Conservation (phyloP, 164 flowering plant species). For the Platanus orientalis region DNA sequence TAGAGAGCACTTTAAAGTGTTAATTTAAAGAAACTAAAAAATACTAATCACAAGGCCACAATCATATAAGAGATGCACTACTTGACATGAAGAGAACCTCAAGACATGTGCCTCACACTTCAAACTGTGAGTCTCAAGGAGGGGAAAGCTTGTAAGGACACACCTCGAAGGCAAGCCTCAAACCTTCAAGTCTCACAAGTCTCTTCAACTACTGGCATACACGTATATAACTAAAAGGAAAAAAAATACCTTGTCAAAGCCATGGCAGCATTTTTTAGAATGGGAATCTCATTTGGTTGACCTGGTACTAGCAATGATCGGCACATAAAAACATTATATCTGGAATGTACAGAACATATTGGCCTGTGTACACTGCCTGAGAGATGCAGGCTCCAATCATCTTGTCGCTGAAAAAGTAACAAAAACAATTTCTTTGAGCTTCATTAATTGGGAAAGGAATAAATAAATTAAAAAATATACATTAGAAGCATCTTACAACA, state of each 20-base stretch:
- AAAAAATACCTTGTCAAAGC: constrained; percentile 46
- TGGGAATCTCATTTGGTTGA: constrained; percentile 31
- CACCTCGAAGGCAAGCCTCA: not conserved
- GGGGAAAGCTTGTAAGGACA: not conserved
- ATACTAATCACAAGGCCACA: too few species aligned
- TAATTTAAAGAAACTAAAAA: too few species aligned
- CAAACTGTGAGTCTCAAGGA: not conserved
- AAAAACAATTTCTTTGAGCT: not conserved
- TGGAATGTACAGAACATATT: constrained; percentile 23
- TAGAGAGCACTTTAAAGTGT: too few species aligned
- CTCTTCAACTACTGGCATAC: not conserved
- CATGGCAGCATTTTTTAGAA: constrained; percentile 37
- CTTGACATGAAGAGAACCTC: too few species aligned
- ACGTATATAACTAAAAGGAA: not conserved
- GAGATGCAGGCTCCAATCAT: constrained; percentile 39
- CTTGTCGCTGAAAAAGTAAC: constrained; percentile 33
- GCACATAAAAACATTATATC: constrained; percentile 40
- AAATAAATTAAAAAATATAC: not conserved
- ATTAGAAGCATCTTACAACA: not conserved
- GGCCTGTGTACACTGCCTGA: constrained; percentile 28
- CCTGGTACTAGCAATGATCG: constrained; percentile 43
- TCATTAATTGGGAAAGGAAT: not conserved
- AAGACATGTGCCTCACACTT: too few species aligned
- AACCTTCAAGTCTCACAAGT: not conserved
- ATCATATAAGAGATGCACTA: too few species aligned